Base-by-base conservation (phyloP, 2,329 filamentous ascomycete species). In the Ceratocystis lukuohia region DNA sequence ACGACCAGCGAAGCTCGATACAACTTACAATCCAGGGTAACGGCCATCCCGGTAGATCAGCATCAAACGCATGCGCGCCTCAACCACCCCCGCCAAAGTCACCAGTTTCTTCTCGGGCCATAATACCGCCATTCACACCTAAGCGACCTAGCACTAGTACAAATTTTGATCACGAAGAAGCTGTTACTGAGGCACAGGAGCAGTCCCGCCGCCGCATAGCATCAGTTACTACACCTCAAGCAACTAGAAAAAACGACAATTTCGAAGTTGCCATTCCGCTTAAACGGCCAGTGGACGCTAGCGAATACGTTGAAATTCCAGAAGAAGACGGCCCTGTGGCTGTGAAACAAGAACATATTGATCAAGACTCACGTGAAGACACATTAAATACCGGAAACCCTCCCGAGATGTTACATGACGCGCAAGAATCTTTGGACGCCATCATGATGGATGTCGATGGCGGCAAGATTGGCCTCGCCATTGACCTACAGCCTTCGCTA, bases 241-340 rank as follows among this genome's bases (percentile, higher is more conserved):
- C 69, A 17, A 53, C 61, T 48, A 53, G 50, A 2, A 77, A 75
- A 61, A 72, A 75, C 20, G 72, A 75, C 65, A 77, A 73, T 63
- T 76, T 82, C 62, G 80, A 82, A 69, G 77, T 82, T 62, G 73
- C 75, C 7, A 78, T 82, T 68, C 79, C 80, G 2, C 75, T 77
- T 5, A 79, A 78, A 71, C 75, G 73, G 12, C 68, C 53, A 37
- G 74, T 77, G 66, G 77, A 78, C 64, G 72, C 71, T 25, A 73
- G 74, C 0, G 71, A 74, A 4, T 78, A 78, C 62, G 69, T 74
- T 22, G 76, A 76, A 50, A 70, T 74, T 22, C 66, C 41, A 5
- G 62, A 67, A 30, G 61, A 67, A 50, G 61, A 48, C n/a, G 56
- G 8, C 3, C 28, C 63, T 15, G 33, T 20, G 5, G 50, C 30